Base-by-base conservation (phyloP, 306 rosid genomes). In the Quercus cerris region DNA sequence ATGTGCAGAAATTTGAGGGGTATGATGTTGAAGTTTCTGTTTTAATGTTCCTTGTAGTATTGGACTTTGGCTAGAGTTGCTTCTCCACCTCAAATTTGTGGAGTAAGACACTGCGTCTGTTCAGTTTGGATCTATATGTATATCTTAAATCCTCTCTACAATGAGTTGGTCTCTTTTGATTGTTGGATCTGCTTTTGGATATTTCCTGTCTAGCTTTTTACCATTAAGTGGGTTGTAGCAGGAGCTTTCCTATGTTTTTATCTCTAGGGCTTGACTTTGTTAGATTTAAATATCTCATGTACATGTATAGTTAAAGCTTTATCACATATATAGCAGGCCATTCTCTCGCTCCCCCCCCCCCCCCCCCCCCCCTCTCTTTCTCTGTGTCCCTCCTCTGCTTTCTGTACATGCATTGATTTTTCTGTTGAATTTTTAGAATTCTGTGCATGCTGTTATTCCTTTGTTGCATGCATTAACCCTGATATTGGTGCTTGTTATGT, bases 381-480 rank as follows among this genome's bases (percentile, higher is more conserved):
- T 62, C 10, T 62, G 38, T 62, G 54, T 12, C 54, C 38, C 5
- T 11, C n/a, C 35, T 27, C 35, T 62, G 28, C 38, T 62, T 62
- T 62, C 31, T 56, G 2, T 23, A 30, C 8, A 3, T 49, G 54
- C 15, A 49, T 13, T 12, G 54, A 49, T 2, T 49, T 49, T 73
- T 81, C 3, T 51, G 49, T 73, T 54, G 64, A 7, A n/a, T 59
- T 18, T 20, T 64, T 10, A 25, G 64, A 55, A 51, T 46, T 73
- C 77, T 79, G 68, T 49, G 62, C 62, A 58, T 64, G 75, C 41
- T 33, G 52, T 74, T 77, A 61, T 63, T 38, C 77, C 75, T 70
- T 70, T 56, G 52, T 67, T 44, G 64, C 68, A 77, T 75, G 76
- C 70, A 72, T 56, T 55, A 33, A 31, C 51, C 17, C 6, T 68